These are phyloP conservation scores for Marchantia paleacea DNA, from an alignment of 225 moss, liverwort and hornwort species.

Conservation along the genomic window DNA sequence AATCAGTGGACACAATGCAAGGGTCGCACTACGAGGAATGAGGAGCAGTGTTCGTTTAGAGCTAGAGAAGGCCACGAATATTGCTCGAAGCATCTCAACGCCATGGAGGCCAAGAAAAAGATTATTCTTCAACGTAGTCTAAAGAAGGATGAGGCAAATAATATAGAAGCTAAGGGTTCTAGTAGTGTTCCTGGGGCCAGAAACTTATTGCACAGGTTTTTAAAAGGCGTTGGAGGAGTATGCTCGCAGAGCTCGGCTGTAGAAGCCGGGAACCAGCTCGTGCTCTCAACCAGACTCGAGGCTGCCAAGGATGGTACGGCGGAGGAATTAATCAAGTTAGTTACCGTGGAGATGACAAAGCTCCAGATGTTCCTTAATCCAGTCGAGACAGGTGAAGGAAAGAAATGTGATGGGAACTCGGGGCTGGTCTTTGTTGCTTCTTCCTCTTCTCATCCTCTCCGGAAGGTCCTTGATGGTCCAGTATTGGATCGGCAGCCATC, in stretches of 20 bases:
- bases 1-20: conserved; percentile 38
- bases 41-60: conserved; percentile 62
- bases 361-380: conserved; percentile 52
- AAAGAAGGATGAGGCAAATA: conserved; percentile 2
- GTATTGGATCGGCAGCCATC: neutral
- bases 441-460: conserved; percentile 12
- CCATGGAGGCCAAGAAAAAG: conserved; percentile 26
- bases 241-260: conserved; percentile 33
- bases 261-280: conserved; percentile 39
- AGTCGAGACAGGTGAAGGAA: conserved; percentile 39
- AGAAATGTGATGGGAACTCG: conserved; percentile 11
- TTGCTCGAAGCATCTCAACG: conserved; percentile 48
- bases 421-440: neutral
- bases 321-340: conserved; percentile 66
- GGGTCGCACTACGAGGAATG: conserved; percentile 62
- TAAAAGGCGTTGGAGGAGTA: conserved; percentile 41
- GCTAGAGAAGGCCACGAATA: conserved; percentile 46
- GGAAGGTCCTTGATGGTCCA: conserved; percentile 1
- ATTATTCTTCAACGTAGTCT: conserved; percentile 7
- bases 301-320: conserved; percentile 57
- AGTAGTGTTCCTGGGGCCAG: conserved; percentile 53
- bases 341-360: conserved; percentile 63
- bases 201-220: conserved; percentile 61
- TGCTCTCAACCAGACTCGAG: conserved; percentile 54
- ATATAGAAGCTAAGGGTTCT: conserved; percentile 37